These are phyloP conservation scores for Myxozyma melibiosi DNA, from an alignment of 805 yeast genomes.

Conservation along the genomic window DNA sequence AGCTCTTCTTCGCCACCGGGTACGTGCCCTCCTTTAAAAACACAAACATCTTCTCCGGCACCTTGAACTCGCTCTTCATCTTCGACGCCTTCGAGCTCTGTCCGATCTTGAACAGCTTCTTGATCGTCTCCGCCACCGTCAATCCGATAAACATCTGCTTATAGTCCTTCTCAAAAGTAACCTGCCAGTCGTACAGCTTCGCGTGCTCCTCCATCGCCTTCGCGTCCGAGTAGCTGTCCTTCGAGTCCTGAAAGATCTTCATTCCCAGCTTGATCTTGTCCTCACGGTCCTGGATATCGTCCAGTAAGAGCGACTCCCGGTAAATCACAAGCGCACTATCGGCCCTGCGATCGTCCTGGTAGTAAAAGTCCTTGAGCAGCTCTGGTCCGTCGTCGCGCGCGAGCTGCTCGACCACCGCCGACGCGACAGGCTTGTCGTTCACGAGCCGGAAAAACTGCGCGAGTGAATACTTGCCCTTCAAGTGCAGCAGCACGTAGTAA, in stretches of 20 bases:
- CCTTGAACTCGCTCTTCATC: conserved; percentile 55
- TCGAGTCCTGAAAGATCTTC: conserved; percentile 44
- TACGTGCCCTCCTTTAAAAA: conserved; percentile 29
- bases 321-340: conserved; percentile 52
- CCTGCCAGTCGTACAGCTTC: conserved; percentile 50
- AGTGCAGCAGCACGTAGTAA: conserved; percentile 55
- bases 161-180: conserved; percentile 48
- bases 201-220: conserved; percentile 51
- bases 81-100: conserved; percentile 55
- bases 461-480: conserved; percentile 57
- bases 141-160: conserved; percentile 46
- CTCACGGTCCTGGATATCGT: conserved; percentile 30
- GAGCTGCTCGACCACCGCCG: conserved; percentile 47
- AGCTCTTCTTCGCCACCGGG: conserved; percentile 22
- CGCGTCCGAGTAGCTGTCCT: conserved; percentile 44
- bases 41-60: conserved; percentile 48
- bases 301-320: conserved; percentile 33
- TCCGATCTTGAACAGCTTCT: conserved; percentile 49
- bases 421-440: conserved; percentile 50
- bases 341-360: conserved; percentile 62
- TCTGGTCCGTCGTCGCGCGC: conserved; percentile 43
- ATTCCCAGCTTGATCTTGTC: conserved; percentile 39
- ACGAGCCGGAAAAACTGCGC: conserved; percentile 73
- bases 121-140: conserved; percentile 54
- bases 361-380: conserved; percentile 56